Base-by-base conservation (phyloP, 768 basidiomycete genomes). In the Inosperma sp. region DNA sequence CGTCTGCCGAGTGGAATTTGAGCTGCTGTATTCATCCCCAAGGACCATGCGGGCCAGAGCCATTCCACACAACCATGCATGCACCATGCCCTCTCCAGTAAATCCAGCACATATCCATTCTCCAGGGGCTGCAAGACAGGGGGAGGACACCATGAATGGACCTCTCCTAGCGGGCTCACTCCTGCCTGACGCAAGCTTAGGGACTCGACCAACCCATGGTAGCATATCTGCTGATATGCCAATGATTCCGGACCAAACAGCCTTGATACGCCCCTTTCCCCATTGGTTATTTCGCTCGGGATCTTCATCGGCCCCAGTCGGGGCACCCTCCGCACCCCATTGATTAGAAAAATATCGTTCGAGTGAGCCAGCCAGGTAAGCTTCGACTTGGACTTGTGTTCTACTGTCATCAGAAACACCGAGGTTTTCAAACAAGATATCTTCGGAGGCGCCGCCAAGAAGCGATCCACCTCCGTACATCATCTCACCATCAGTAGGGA, bases 61-160 rank as follows among this genome's bases (percentile, higher is more conserved):
- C 49, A 74, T 72, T 4, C 80, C 77, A 49, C 80, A 74, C 63
- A 82, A 61, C 83, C 84, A 86, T 0, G 81, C 83, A 55, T 84
- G 78, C 4, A 78, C 78, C 85, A 86, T 86, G 2, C 86, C 86
- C 56, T 88, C 86, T 1, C 86, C 86, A 0, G 76, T 73, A 60
- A 82, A 88, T 4, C 84, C 86, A 9, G 82, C 84, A 13, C 80
- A 70, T 13, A 87, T 73, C 86, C 86, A 87, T 62, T 88, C 86
- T 14, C 84, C 84, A 0, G 82, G 65, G 17, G 59, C 49, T 2
- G 72, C 68, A 8, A 68, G 51, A 17, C 47, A 31, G 23, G 45
- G 27, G 17, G 34, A 53, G 43, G 42, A 50, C 27, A 49, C 44
- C 30, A 31, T 42, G 53, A 45, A 10, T 45, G 42, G 39, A n/a